These are phyloP conservation scores for Stromatinia cepivora DNA, from an alignment of 2,329 filamentous ascomycete species.

Conservation along the genomic window DNA sequence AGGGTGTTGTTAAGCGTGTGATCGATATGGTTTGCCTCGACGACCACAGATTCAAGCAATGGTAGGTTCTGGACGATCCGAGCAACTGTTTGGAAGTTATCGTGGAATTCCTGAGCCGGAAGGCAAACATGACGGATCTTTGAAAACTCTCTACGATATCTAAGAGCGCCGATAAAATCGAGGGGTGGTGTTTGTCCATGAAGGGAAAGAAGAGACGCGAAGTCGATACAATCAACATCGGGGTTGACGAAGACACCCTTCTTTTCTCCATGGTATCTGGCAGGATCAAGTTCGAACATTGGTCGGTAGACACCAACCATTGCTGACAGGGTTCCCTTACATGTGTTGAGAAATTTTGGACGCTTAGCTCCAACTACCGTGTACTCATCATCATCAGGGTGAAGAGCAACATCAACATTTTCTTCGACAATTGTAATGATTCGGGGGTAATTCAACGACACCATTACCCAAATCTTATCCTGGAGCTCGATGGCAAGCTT, in stretches of 20 bases:
- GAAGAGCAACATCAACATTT: not conserved
- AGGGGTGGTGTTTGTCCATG: not conserved
- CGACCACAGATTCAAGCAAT: not conserved
- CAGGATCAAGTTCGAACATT: not conserved
- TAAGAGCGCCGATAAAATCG: not conserved
- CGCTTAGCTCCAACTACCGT: not conserved
- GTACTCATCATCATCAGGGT: not conserved
- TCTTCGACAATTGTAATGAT: not conserved
- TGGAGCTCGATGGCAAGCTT: constrained; percentile 1
- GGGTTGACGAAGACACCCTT: constrained; percentile 5
- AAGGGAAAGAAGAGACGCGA: not conserved
- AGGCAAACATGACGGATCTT: constrained; percentile 2
- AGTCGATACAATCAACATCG: not conserved
- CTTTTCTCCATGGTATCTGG: not conserved
- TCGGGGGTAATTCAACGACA: not conserved
- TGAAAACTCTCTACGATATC: not conserved
- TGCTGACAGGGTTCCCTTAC: not conserved
- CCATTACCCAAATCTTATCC: constrained; percentile 4
- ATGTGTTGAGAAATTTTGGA: not conserved
- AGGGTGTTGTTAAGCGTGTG: not conserved
- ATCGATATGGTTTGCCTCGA: not conserved
- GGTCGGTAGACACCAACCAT: not conserved
- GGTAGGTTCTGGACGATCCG: constrained; percentile 9
- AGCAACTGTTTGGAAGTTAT: not conserved
- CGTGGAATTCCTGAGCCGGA: not conserved